Evolutionary conservation across 345 rosid genomes (phyloP).

Genomic region (Cardamine chenopodiifolia): DNA sequence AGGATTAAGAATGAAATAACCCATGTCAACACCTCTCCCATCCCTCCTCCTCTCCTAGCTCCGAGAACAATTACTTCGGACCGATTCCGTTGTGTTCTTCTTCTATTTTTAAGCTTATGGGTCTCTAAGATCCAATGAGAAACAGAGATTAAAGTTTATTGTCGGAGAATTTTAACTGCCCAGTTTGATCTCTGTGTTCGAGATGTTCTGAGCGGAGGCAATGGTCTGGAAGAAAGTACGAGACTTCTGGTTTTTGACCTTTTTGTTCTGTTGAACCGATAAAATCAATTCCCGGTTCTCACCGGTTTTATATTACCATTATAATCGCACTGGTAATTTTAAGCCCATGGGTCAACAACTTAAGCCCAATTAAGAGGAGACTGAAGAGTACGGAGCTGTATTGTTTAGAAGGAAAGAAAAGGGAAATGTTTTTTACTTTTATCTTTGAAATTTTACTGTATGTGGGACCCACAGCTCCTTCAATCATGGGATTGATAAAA

Average conservation of each 20-base stretch:
- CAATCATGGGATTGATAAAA: conserved; percentile 27
- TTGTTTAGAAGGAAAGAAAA: not conserved
- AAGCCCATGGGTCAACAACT: conserved; percentile 14
- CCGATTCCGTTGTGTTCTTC: not conserved
- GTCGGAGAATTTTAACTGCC: conserved; percentile 10
- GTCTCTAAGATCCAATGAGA: not conserved
- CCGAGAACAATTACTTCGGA: conserved; percentile 15
- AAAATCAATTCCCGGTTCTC: conserved; percentile 8
- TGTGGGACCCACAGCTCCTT: conserved; percentile 23
- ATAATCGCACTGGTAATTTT: not conserved
- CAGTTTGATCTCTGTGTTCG: not conserved
- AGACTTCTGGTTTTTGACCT: not conserved
- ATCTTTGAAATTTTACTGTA: conserved; percentile 7
- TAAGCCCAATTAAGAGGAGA: conserved; percentile 14
- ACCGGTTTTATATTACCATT: not conserved
- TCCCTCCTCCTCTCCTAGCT: conserved; percentile 37
- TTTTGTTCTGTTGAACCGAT: not conserved
- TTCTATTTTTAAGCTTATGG: conserved; percentile 1
- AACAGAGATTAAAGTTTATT: not conserved
- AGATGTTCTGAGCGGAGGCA: too few species aligned
- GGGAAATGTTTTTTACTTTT: not conserved
- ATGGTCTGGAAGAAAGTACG: conserved; percentile 20
- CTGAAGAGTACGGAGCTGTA: not conserved
- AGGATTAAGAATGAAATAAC: conserved; percentile 70
- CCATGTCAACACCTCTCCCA: conserved; percentile 84